Evolutionary conservation across 208 protist genomes (phyloP).

Genomic region (Novymonas esmeraldas): DNA sequence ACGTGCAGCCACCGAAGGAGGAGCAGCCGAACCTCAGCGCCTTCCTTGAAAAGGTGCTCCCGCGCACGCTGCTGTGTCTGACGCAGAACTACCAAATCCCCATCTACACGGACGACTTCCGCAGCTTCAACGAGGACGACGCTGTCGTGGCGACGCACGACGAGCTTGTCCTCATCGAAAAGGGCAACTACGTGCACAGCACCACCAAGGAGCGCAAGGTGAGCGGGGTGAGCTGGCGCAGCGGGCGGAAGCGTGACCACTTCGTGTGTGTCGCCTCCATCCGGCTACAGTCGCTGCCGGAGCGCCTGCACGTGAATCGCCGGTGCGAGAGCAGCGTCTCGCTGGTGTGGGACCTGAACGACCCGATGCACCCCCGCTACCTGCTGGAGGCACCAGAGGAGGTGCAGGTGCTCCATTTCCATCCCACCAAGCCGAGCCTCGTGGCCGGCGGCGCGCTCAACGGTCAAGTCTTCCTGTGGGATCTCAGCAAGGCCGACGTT

Average conservation of each 20-base stretch:
- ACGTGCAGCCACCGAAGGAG: conserved; percentile 52
- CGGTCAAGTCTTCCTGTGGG: conserved; percentile 92
- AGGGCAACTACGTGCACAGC: conserved; percentile 86
- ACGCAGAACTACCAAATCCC: conserved; percentile 84
- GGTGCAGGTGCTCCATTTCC: conserved; percentile 90
- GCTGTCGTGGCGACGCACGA: conserved; percentile 81
- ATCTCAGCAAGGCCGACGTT: conserved; percentile 63
- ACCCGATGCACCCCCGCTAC: conserved; percentile 91
- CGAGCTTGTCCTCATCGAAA: conserved; percentile 81
- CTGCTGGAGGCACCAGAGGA: conserved; percentile 88
- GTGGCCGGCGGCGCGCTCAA: conserved; percentile 89
- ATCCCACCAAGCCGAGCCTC: conserved; percentile 76
- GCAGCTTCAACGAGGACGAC: conserved; percentile 87
- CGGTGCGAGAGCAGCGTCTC: conserved; percentile 76
- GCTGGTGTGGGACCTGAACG: conserved; percentile 89
- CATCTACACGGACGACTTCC: conserved; percentile 90
- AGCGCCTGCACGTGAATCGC: conserved; percentile 76
- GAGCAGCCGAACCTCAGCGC: conserved; percentile 60
- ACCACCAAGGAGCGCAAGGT: conserved; percentile 80
- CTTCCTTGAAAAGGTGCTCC: conserved; percentile 82
- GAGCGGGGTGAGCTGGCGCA: conserved; percentile 83
- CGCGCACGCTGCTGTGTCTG: conserved; percentile 82
- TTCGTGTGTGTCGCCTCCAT: conserved; percentile 85
- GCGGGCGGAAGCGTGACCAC: conserved; percentile 62
- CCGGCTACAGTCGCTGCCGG: conserved; percentile 51